Base-by-base conservation (phyloP, 495 filamentous ascomycete genomes). In the Hyaloscypha variabilis region DNA sequence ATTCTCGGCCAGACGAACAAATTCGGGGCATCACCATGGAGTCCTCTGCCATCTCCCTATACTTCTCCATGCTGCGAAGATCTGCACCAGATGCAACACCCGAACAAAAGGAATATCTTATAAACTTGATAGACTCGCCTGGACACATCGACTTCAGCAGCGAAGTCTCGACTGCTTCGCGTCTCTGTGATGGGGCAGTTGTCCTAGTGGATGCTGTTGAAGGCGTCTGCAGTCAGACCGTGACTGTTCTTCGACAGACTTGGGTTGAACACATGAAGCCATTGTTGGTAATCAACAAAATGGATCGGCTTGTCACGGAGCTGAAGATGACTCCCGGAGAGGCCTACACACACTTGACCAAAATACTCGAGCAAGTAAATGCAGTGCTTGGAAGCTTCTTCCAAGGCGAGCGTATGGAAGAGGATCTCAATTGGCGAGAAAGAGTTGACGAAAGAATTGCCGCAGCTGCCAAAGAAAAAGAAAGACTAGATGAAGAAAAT, bases 81-180 rank as follows among this genome's bases (percentile, higher is more conserved):
- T 75, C 86, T 46, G 77, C 84, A 11, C 87, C 89, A 14, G 90
- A 95, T 6, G 86, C 86, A 11, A 70, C 82, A 25, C 91, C 91
- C 1, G 82, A 86, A 60, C 81, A 87, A 17, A 90, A 91, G 71
- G 94, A 98, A 73, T 97, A 96, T 74, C 83, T 99, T 54, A 92
- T 99, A 76, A 99, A 99, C 76, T 78, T 99, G 42, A 99, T 99
- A 68, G 95, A 99, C 76, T 98, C 96, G 0, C 95, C 95, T 0
- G 95, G 95, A 10, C 95, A 99, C 74, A 97, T 99, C 54, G 95
- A 99, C 75, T 99, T 99, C 78, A 97, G 94, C 81, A 96, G 92
- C 63, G 95, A 99, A 75, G 95, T 99, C 2, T 97, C 94, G 2
- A 98, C 94, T 0, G 95, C 95, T 2, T 97, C 94, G 0, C 87